Conservation (phyloP, 176 grass and related monocot genomes). For the Zizania latifolia region DNA sequence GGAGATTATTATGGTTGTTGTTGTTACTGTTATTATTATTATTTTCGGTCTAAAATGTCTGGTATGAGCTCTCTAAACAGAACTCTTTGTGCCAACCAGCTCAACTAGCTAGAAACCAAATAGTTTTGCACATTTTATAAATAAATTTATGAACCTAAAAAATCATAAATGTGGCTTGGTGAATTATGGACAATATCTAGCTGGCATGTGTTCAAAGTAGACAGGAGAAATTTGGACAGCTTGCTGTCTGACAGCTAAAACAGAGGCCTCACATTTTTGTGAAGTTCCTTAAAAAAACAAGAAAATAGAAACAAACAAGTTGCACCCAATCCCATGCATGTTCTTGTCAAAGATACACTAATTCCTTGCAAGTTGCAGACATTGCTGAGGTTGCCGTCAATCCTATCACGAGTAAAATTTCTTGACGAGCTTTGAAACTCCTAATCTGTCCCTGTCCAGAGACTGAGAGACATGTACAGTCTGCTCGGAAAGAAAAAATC, state of each 20-base stretch:
- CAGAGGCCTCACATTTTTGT: not conserved
- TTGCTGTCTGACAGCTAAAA: not conserved
- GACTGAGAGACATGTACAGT: not conserved
- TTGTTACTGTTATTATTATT: not conserved
- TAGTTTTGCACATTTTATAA: not conserved
- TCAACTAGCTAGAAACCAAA: no score
- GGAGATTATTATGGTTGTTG: no score
- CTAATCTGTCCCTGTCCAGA: not conserved
- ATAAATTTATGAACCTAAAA: not conserved
- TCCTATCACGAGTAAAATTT: not conserved
- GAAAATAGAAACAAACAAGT: not conserved
- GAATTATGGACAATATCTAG: not conserved
- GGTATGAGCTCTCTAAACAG: not conserved
- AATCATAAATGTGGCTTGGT: not conserved
- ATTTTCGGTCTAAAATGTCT: not conserved
- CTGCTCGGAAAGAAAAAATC: not conserved
- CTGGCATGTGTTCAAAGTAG: not conserved
- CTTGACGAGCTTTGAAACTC: not conserved
- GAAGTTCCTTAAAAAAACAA: not conserved
- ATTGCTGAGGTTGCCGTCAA: not conserved
- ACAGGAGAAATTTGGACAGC: not conserved
- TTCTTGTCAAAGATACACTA: conserved; percentile 19
- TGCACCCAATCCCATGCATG: not conserved
- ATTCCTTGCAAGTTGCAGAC: not conserved
- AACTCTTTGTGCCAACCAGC: not conserved